phyloP scores from a whole-genome alignment of 139 green algal genomes.

The Volvox africanus region DNA sequence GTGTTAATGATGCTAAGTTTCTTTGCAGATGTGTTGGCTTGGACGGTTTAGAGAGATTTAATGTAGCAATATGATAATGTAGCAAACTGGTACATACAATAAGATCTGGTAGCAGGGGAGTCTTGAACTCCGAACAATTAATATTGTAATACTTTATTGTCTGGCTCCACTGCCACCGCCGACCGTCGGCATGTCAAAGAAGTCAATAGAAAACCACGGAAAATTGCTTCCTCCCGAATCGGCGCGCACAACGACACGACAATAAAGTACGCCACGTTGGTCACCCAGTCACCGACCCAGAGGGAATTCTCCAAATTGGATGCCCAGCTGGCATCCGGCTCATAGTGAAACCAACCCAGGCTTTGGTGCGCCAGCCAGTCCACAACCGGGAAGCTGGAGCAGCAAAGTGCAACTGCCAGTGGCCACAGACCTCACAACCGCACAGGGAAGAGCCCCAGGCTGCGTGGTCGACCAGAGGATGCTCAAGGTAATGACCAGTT shows the following conservation, averaged over 20 bases:
- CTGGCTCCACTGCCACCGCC: slow-evolving; percentile 68
- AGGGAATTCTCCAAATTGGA: slow-evolving; percentile 57
- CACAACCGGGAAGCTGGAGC: slow-evolving; percentile 55
- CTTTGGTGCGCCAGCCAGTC: slow-evolving; percentile 55
- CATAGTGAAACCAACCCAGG: slow-evolving; percentile 57
- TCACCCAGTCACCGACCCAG: slow-evolving; percentile 67
- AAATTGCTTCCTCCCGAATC: slow-evolving; percentile 96
- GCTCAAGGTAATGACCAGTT: slow-evolving; percentile 68
- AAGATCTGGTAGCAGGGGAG: too few relatives aligned
- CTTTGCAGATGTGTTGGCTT: too few relatives aligned
- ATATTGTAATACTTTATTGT: too few relatives aligned
- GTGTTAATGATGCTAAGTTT: too few relatives aligned
- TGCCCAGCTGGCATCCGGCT: slow-evolving; percentile 51
- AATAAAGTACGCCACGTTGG: slow-evolving; percentile 81
- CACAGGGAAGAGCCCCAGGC: slow-evolving; percentile 60
- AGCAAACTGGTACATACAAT: too few relatives aligned
- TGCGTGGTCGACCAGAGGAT: slow-evolving; percentile 78
- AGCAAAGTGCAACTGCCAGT: slow-evolving; percentile 45
- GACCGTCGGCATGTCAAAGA: slow-evolving; percentile 79
- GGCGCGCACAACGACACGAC: slow-evolving; percentile 86
- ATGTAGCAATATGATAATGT: too few relatives aligned
- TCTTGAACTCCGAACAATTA: too few relatives aligned
- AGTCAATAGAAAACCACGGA: slow-evolving; percentile 94
- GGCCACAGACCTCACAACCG: slow-evolving; percentile 37
- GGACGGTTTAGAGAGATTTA: too few relatives aligned